Evolutionary conservation across 2,329 filamentous ascomycete species (phyloP), one percentile per base, ranked within the genome.

Genomic region (Simplicillium aogashimaense): DNA sequence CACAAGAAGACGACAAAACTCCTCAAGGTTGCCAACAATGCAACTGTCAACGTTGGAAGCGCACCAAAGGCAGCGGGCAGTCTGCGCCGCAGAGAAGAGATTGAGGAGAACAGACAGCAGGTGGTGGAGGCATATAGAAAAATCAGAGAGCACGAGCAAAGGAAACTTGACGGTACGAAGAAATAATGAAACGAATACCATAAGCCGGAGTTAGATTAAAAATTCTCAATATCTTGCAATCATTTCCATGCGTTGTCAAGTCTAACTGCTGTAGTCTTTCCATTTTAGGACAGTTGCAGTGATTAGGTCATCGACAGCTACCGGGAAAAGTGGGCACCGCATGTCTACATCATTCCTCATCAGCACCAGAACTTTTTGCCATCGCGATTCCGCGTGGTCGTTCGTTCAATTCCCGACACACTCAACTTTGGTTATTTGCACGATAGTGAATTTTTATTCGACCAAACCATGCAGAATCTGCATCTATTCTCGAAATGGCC

Each of bases 1-100:
- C 73, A 76, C 48, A 78, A 73, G 45, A 54, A 55, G 38, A 46
- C 50, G 35, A 48, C 55, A 7, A 54, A 55, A 25, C 57, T 57
- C 38, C 52, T 66, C 15, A 56, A 55, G 36, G 47, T 63, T 12
- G 50, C 47, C n/a, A 45, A 43, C 13, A 58, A 53, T 10, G 59
- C 59, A 10, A 45, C 49, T 1, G 61, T 60, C 12, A 52, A 62
- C 25, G 61, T 65, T 10, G 55, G 45, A 4, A 59, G 55, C 31
- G 49, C 64, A 12, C 61, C 61, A 32, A 64, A 63, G 43, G 47
- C 61, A 13, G 59, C 61, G 7, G 61, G 61, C 29, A 65, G 61
- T 44, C 47, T 65, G 39, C 53, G 56, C 40, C 56, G 61, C 25
- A 56, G 61, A n/a, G 61, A 65, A 41, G 60, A 64, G 47, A 46